Evolutionary conservation across 1,139 yeast genomes (phyloP).

Genomic region (Zygoascus meyerae): DNA sequence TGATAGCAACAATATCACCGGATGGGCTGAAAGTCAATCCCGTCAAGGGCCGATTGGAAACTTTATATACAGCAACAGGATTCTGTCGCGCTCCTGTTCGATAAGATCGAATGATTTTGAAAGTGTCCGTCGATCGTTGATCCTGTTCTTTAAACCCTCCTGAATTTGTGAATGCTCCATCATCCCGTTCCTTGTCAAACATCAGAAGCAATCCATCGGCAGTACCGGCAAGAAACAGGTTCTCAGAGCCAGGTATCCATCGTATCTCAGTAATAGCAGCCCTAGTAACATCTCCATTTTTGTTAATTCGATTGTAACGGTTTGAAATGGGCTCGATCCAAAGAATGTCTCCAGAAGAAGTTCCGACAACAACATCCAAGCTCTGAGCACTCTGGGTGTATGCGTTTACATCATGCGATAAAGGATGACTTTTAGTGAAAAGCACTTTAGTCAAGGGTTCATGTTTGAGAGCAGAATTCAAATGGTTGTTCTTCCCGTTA

Average conservation of each 20-base stretch:
- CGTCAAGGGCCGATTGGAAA: conserved; percentile 55
- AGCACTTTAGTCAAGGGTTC: conserved; percentile 38
- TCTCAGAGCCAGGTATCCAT: conserved; percentile 40
- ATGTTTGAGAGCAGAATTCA: conserved; percentile 19
- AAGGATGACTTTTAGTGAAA: conserved; percentile 39
- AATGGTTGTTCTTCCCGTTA: conserved; percentile 12
- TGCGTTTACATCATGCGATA: conserved; percentile 34
- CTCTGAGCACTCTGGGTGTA: conserved; percentile 35
- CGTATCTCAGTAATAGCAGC: conserved; percentile 36
- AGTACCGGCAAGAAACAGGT: conserved; percentile 37
- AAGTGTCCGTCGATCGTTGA: conserved; percentile 25
- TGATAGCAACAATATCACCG: conserved; percentile 41
- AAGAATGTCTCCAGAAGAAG: conserved; percentile 50
- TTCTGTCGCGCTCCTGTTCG: conserved; percentile 24
- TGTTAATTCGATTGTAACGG: conserved; percentile 47
- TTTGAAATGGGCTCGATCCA: conserved; percentile 47
- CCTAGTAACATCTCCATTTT: conserved; percentile 38
- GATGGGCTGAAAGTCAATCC: conserved; percentile 45
- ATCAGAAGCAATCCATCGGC: conserved; percentile 38
- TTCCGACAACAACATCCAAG: conserved; percentile 47
- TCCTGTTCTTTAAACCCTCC: conserved; percentile 21
- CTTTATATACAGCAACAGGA: conserved; percentile 56
- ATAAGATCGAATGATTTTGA: conserved; percentile 26
- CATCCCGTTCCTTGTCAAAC: conserved; percentile 41
- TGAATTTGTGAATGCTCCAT: conserved; percentile 26